phyloP scores from a whole-genome alignment of 768 basidiomycete species.

The Cubamyces sp. region DNA sequence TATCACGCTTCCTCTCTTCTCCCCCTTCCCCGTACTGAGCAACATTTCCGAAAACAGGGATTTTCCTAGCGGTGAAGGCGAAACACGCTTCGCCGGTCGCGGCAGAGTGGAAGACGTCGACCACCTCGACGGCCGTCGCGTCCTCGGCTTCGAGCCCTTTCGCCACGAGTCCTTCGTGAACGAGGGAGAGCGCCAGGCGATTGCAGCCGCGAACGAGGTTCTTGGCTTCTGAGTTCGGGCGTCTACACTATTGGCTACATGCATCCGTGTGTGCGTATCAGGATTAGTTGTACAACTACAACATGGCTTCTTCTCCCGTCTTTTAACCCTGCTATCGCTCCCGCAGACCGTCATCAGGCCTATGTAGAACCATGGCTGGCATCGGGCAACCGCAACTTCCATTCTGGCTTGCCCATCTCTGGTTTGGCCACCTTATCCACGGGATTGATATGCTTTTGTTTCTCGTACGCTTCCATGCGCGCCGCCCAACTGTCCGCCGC shows the following conservation, averaged over 20 bases:
- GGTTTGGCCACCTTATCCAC: slow-evolving; percentile 36
- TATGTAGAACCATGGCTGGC: neutral
- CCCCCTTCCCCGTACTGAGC: too few relatives aligned
- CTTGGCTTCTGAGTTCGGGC: slow-evolving; percentile 12
- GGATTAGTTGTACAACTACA: slow-evolving; percentile 4
- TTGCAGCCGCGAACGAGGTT: slow-evolving; percentile 36
- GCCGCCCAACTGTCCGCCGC: slow-evolving; percentile 32
- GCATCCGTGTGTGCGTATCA: neutral
- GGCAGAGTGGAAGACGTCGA: slow-evolving; percentile 44
- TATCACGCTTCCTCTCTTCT: slow-evolving; percentile 28
- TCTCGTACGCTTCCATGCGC: slow-evolving; percentile 36
- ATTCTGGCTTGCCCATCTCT: slow-evolving; percentile 29
- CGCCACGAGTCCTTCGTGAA: slow-evolving; percentile 11
- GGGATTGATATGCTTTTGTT: slow-evolving; percentile 30
- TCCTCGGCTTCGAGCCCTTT: slow-evolving; percentile 50
- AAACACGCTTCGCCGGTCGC: slow-evolving; percentile 42
- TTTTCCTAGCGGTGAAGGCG: slow-evolving; percentile 56
- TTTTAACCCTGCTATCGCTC: neutral
- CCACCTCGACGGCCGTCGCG: slow-evolving; percentile 40
- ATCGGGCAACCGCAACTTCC: slow-evolving; percentile 28
- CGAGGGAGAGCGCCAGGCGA: slow-evolving; percentile 23
- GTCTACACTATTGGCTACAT: slow-evolving; percentile 14
- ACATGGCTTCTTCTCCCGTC: slow-evolving; percentile 1
- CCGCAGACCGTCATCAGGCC: neutral
- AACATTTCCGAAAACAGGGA: slow-evolving; percentile 41